Evolutionary conservation across 1,139 yeast genomes (phyloP), one percentile per base, ranked within the genome.

Genomic region (Sugiyamaella japonica): DNA sequence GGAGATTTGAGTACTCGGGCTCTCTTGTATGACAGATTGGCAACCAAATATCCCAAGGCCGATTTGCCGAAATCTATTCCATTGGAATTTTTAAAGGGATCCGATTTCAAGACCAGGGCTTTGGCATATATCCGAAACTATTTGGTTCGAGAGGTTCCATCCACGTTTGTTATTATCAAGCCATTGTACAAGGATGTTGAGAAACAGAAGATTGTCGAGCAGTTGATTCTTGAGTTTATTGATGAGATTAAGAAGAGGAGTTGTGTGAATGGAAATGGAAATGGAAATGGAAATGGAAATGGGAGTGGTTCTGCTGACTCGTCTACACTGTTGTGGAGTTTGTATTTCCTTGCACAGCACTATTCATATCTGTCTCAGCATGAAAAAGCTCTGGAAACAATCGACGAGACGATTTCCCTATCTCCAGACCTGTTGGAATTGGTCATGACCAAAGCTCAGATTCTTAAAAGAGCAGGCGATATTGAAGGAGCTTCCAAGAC

Each of bases 11-110:
- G 61, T 34, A 58, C 66, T 50, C 64, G 70, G 16, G 55, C 56
- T 17, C 62, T 63, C 38, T 72, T 90, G 55, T 90, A 89, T 67
- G 80, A 78, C 50, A 84, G 82, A 61, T 74, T 91, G 59, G 78
- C 81, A 1, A 71, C 67, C 47, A 85, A 87, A 65, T 93, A 89
- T 69, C 98, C 98, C 39, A 82, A 80, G 60, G 83, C 95, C 1
- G 97, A 90, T 66, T 85, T 95, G 31, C 90, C 95, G 34, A 79
- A 77, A 60, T 83, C 81, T 61, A 76, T 89, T 50, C 97, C 97
- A 16, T 77, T 93, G 66, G 79, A 87, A 7, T 89, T 89, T 63
- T 73, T 88, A 48, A 75, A 81, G 1, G 86, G 89, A 8, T 77
- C 79, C 2, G 68, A 60, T 43, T 61, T 86, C 83, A 66, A 74